A percentile compares a stretch with the other conserved stretches of the same genome.
These are phyloP conservation scores for Neobulgaria alba DNA, from an alignment of 2,329 filamentous ascomycete genomes.

Conservation along the genomic window DNA sequence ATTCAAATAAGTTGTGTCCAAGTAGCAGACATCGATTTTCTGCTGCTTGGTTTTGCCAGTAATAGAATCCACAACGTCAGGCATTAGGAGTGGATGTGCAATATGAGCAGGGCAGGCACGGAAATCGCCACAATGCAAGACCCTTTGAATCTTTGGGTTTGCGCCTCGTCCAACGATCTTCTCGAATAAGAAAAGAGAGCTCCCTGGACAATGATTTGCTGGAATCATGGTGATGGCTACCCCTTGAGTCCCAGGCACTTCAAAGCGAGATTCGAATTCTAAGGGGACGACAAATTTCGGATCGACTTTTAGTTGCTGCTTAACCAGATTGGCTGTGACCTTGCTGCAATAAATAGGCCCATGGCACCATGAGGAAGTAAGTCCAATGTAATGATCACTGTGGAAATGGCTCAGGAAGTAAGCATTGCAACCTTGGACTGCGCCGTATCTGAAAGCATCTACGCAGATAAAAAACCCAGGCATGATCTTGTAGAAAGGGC, in stretches of 20 bases:
- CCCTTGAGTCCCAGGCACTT: constrained; percentile 74
- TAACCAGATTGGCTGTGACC: constrained; percentile 83
- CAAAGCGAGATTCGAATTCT: constrained; percentile 72
- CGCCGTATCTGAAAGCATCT: constrained; percentile 91
- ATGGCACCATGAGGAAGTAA: constrained; percentile 82
- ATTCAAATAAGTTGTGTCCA: constrained; percentile 95
- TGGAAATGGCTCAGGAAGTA: constrained; percentile 98
- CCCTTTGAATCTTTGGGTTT: constrained; percentile 58
- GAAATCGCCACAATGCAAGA: constrained; percentile 94
- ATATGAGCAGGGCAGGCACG: constrained; percentile 81
- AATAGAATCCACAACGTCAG: constrained; percentile 61
- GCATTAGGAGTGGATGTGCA: constrained; percentile 69
- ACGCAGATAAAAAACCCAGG: constrained; percentile 89
- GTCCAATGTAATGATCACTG: constrained; percentile 91
- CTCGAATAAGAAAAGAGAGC: constrained; percentile 87
- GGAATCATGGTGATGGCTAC: constrained; percentile 89
- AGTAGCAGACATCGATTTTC: constrained; percentile 88
- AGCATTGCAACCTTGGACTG: constrained; percentile 82
- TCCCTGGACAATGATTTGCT: constrained; percentile 94
- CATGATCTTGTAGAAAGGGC: constrained; percentile 98
- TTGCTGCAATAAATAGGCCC: constrained; percentile 95
- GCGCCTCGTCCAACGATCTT: constrained; percentile 58
- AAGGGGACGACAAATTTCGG: constrained; percentile 77
- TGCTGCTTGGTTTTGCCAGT: constrained; percentile 69
- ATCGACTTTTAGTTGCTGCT: constrained; percentile 76